Evolutionary conservation across 805 yeast genomes (phyloP), one percentile per base, ranked within the genome.

Genomic region (Yarrowia hollandica): DNA sequence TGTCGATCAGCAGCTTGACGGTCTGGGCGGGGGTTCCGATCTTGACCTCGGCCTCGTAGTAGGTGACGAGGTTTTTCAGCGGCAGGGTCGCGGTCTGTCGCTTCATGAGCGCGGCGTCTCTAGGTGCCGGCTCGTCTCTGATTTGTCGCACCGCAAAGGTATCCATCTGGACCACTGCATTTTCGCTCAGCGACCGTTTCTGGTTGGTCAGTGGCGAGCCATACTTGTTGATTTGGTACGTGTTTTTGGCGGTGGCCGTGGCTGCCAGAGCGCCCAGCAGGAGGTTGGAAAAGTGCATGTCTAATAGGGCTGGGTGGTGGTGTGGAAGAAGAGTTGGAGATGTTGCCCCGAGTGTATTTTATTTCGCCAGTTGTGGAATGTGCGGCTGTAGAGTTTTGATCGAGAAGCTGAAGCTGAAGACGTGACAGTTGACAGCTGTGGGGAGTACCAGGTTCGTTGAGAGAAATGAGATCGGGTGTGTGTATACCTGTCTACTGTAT

Each of bases 21-120:
- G 73, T 67, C 65, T 84, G 84, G 0, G 75, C 66, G 1, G 83
- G 78, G 0, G 88, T 79, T 3, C 92, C 91, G 16, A 86, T 62
- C 9, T 67, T 54, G 16, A 71, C 46, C 19, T 60, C 59, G 16
- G 61, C 63, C 19, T 52, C 55, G 58, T 64, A 63, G 23, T 56
- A 52, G 2, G 61, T 22, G 58, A 61, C 26, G 12, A 42, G 35
- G 57, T 64, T 61, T 16, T 41, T 21, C 22, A 48, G 39, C 30
- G 55, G 55, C 39, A 48, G 31, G 3, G 55, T 48, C 14, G 28
- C 22, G 5, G 55, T 48, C 31, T 48, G 39, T 8, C 55, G 55
- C 39, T 33, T 48, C 31, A 31, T n/a, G 14, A 48, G 38, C 2
- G 38, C 55, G 3, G 30, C 38, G 16, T 48, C 55, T 33, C 55